Conservation (phyloP, 2,329 filamentous ascomycete species). For the Fusarium coicis region DNA sequence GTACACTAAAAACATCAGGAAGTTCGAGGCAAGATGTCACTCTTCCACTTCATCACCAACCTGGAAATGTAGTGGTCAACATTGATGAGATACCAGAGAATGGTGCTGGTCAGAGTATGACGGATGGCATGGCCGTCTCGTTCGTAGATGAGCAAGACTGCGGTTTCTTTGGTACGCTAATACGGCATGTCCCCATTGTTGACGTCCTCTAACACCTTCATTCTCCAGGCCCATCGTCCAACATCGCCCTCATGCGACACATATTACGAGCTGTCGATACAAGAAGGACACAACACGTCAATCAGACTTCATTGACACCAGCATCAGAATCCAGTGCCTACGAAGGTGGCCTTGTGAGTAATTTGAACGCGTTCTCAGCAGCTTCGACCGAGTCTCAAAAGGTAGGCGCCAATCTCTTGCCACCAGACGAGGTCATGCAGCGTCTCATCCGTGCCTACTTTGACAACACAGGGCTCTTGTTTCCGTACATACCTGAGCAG, state of each 20-base stretch:
- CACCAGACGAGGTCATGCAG: conserved; percentile 30
- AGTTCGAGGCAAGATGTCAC: neutral
- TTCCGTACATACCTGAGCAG: conserved; percentile 45
- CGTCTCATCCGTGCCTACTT: conserved; percentile 42
- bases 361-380: neutral
- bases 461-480: conserved; percentile 43
- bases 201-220: rapidly evolving
- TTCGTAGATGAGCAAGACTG: conserved; percentile 14
- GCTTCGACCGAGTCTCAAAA: neutral
- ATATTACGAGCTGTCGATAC: neutral
- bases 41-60: neutral
- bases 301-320: neutral
- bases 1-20: neutral
- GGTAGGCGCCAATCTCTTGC: conserved; percentile 21
- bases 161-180: conserved; percentile 1
- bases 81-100: neutral
- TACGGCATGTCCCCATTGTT: rapidly evolving
- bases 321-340: neutral
- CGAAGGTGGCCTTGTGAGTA: neutral
- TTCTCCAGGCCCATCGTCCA: neutral
- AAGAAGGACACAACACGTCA: neutral
- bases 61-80: neutral
- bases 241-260: conserved; percentile 7
- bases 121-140: conserved; percentile 3
- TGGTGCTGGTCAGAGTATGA: neutral